Evolutionary conservation across 2,329 filamentous ascomycete species (phyloP), one percentile per base, ranked within the genome.

Genomic region (Alternaria angustiovoidea): DNA sequence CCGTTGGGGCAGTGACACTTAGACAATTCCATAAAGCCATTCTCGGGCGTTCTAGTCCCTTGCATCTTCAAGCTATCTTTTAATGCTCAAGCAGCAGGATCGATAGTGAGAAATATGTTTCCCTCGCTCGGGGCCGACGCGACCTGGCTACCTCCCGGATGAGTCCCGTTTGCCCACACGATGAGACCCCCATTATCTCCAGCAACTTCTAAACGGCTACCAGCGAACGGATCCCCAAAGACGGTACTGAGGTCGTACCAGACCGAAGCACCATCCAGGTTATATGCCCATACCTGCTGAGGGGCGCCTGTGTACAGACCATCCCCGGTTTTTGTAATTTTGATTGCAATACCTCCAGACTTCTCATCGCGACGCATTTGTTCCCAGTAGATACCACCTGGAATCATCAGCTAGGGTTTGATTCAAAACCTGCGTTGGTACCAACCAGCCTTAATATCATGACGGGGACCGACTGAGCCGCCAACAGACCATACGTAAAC

Each of bases 401-500:
- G 28, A 5, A 1, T 7, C 14, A 42, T 67, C 30, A 61, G 54
- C 16, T 9, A 18, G 14, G 42, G 2, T 8, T 5, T 7, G 7
- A 11, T 38, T 16, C 28, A 43, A 18, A 34, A 1, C 7, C 12
- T n/a, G 16, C 11, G 2, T 9, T 34, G 11, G 6, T 24, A 20
- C 18, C 14, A 1, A 73, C 69, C 71, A 52, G 69, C 57, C 30
- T 56, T 39, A 68, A 53, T 11, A 52, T 65, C 28, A 18, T 64
- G 44, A 9, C 61, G 59, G 8, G 63, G 41, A 9, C 70, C 61
- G 30, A 72, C 57, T 2, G 62, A 44, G 39, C 61, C 57, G 4
- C 66, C 69, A 34, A 73, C 69, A 4, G 70, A 70, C 69, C 69
- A 73, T 11, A 71, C 49, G 44, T 74, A 73, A 41, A 74, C 59